Evolutionary conservation across 306 rosid species (phyloP).

Genomic region (Glycine tomentella): DNA sequence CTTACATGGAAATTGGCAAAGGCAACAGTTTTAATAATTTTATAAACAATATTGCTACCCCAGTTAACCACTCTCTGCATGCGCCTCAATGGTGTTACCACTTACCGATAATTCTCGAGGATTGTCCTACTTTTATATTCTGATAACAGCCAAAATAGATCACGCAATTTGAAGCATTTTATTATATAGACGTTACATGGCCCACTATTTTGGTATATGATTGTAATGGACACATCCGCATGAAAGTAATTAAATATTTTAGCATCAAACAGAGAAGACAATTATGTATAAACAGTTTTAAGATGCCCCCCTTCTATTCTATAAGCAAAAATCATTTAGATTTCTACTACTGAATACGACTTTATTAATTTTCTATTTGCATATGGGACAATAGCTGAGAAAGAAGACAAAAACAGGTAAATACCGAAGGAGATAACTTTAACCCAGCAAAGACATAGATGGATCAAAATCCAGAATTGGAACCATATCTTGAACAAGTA

Average conservation of each 20-base stretch:
- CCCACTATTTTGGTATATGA: conserved; percentile 49
- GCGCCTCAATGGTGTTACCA: conserved; percentile 24
- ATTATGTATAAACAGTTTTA: conserved; percentile 39
- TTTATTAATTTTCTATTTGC: conserved; percentile 29
- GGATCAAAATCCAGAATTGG: conserved; percentile 23
- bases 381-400: conserved; percentile 36
- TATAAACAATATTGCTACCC: conserved; percentile 10
- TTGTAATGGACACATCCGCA: conserved; percentile 43
- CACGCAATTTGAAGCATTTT: conserved; percentile 41
- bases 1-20: conserved; percentile 21
- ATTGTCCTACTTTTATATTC: conserved; percentile 21
- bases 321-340: conserved; percentile 34
- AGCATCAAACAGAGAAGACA: conserved; percentile 40
- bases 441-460: conserved; percentile 12
- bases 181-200: conserved; percentile 41
- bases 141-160: conserved; percentile 53
- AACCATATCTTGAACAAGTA: neutral
- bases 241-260: conserved; percentile 41
- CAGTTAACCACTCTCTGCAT: conserved; percentile 36
- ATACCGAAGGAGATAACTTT: conserved; percentile 19
- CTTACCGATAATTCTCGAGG: conserved; percentile 24
- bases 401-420: conserved; percentile 1
- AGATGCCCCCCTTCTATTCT: conserved; percentile 42
- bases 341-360: conserved; percentile 15
- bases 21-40: neutral